Evolutionary conservation across 2,329 filamentous ascomycete genomes (phyloP), one percentile per base, ranked within the genome.

Genomic region (Xylogone sp.): DNA sequence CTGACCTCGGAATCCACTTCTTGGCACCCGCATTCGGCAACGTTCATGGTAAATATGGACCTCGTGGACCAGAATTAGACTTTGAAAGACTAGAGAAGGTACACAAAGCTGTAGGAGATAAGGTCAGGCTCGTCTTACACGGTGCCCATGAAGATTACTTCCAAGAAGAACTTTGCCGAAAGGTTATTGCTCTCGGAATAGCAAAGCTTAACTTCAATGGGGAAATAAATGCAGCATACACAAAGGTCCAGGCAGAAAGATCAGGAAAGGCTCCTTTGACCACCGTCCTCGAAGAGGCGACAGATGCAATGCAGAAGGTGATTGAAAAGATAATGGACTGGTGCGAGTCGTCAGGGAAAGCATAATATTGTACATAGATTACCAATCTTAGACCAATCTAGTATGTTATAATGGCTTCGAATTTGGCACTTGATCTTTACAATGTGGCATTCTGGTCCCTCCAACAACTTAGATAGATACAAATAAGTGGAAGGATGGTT

Each of bases 1-100:
- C 88, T 3, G 77, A 73, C 2, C 87, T 85, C 10, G 87, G 86
- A 0, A 87, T 90, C 62, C 83, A 90, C 61, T 86, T 85, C 71
- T 71, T 91, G 13, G 87, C 87, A 2, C 87, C 87, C 0, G 85
- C 85, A 0, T 88, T 90, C 69, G 87, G 87, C 3, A 90, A 90
- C 61, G 83, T 90, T 43, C 87, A 90, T 68, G 87, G 87, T 5
- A 81, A 84, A 59, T 90, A 90, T 67, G 86, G 86, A 0, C 77
- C 81, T 0, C 69, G 79, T 16, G 86, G 86, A 0, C 81, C 84
- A 21, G 73, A 77, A 64, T 67, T 87, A 18, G 84, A 87, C 61
- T 86, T 81, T 64, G 79, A 6, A 16, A 39, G 34, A 18, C 13
- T 39, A 13, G n/a, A 39, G n/a, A 18, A 16, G 5, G n/a, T 39